Percentiles rank a stretch among this genome's conserved stretches.
These are phyloP conservation scores for Ogataea sp. DNA, from an alignment of 805 yeast genomes.

Conservation along the genomic window DNA sequence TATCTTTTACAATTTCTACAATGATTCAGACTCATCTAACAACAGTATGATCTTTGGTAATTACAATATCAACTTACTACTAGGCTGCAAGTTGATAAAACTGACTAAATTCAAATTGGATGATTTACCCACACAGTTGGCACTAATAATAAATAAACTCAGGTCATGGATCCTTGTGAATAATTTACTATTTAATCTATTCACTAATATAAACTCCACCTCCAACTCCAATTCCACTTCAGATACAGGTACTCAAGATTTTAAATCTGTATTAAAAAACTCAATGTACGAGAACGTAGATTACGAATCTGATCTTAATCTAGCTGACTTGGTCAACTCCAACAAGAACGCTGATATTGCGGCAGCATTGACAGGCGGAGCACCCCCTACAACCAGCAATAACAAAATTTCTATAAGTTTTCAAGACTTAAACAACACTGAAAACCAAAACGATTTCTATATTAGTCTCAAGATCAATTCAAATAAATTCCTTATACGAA, in stretches of 20 bases:
- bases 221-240: too few species aligned
- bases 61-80: slow-evolving; percentile 9
- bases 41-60: not conserved
- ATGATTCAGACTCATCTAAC: not conserved
- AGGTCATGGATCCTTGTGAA: slow-evolving; percentile 22
- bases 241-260: too few species aligned
- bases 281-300: too few species aligned
- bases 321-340: not conserved
- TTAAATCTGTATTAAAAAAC: too few species aligned
- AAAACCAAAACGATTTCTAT: not conserved
- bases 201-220: too few species aligned
- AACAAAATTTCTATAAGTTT: not conserved
- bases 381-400: not conserved
- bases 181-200: slow-evolving; percentile 14
- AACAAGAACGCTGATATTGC: too few species aligned
- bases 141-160: slow-evolving; percentile 10
- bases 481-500: slow-evolving; percentile 5
- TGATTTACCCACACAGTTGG: not conserved
- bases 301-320: not conserved
- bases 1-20: not conserved
- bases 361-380: too few species aligned
- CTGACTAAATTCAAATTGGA: slow-evolving; percentile 3
- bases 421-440: not conserved
- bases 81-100: slow-evolving; percentile 22
- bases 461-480: slow-evolving; percentile 1